Evolutionary conservation across 2,329 filamentous ascomycete genomes (phyloP).

Genomic region (Sarocladium strictum): DNA sequence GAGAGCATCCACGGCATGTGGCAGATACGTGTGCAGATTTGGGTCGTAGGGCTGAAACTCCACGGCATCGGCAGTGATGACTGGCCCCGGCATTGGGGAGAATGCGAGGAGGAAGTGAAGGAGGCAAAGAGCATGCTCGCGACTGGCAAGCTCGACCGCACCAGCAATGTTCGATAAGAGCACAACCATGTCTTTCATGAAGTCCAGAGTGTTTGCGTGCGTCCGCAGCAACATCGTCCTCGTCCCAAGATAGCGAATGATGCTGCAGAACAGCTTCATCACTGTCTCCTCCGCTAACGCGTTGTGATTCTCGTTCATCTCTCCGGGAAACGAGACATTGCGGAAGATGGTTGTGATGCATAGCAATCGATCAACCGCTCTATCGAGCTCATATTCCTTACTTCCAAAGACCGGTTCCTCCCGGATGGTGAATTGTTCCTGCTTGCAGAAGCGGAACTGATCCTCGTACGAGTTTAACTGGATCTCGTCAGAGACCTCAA

Average conservation of each 20-base stretch:
- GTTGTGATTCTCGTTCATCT: constrained; percentile 58
- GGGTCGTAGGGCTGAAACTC: constrained; percentile 81
- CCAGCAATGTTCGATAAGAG: constrained; percentile 85
- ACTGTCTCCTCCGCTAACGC: constrained; percentile 70
- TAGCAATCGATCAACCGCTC: constrained; percentile 79
- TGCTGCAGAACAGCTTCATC: constrained; percentile 75
- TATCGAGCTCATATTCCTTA: constrained; percentile 73
- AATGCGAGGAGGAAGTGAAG: constrained; percentile 89
- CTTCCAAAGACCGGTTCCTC: constrained; percentile 71
- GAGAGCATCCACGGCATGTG: constrained; percentile 80
- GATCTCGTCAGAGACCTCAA: constrained; percentile 82
- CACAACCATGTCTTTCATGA: constrained; percentile 92
- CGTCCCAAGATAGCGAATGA: constrained; percentile 83
- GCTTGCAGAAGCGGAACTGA: constrained; percentile 68
- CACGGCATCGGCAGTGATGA: constrained; percentile 47
- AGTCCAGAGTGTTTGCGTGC: constrained; percentile 81
- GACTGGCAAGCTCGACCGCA: constrained; percentile 71
- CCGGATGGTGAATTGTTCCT: constrained; percentile 66
- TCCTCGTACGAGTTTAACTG: constrained; percentile 83
- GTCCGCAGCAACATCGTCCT: constrained; percentile 80
- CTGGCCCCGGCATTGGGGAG: constrained; percentile 69
- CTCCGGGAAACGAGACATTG: constrained; percentile 78
- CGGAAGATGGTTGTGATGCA: constrained; percentile 89
- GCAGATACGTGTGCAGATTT: constrained; percentile 76
- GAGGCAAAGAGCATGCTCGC: constrained; percentile 81